A percentile compares a stretch with the other conserved stretches of the same genome.
Evolutionary conservation across 345 rosid genomes (phyloP).

Genomic region (Pelargonium nanum): DNA sequence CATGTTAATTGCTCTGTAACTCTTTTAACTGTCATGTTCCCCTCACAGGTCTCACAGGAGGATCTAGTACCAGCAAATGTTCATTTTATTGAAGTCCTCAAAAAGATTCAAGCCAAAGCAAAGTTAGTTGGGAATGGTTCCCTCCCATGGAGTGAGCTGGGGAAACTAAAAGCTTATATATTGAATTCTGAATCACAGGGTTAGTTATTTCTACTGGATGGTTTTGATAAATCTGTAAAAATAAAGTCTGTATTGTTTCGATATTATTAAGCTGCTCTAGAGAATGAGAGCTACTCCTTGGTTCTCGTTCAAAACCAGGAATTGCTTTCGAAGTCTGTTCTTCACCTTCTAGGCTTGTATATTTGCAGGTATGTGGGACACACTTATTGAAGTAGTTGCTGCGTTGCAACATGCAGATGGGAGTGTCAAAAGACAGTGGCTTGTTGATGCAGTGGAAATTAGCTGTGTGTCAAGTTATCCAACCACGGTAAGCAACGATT

Average conservation of each 20-base stretch:
- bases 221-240: too few species aligned
- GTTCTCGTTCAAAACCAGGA: background rate
- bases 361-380: slow-evolving; percentile 64
- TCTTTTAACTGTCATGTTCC: slow-evolving; percentile 4
- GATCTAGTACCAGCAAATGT: slow-evolving; percentile 24
- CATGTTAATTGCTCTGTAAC: background rate
- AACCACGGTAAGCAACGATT: slow-evolving; percentile 49
- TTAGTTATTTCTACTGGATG: slow-evolving; percentile 25
- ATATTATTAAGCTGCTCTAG: background rate
- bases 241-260: too few species aligned
- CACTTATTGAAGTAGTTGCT: slow-evolving; percentile 54
- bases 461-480: slow-evolving; percentile 75
- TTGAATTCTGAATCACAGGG: slow-evolving; percentile 50
- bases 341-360: too few species aligned
- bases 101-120: slow-evolving; percentile 65
- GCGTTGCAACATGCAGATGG: slow-evolving; percentile 59
- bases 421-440: slow-evolving; percentile 76
- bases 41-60: slow-evolving; percentile 38
- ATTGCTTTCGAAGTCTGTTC: too few species aligned
- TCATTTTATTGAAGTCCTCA: slow-evolving; percentile 25
- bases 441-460: slow-evolving; percentile 66
- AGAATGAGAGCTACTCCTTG: background rate
- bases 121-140: slow-evolving; percentile 54
- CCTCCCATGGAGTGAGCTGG: slow-evolving; percentile 51
- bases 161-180: slow-evolving; percentile 45